Conservation (phyloP, 139 green algal species). For the Zygnema cylindricum region DNA sequence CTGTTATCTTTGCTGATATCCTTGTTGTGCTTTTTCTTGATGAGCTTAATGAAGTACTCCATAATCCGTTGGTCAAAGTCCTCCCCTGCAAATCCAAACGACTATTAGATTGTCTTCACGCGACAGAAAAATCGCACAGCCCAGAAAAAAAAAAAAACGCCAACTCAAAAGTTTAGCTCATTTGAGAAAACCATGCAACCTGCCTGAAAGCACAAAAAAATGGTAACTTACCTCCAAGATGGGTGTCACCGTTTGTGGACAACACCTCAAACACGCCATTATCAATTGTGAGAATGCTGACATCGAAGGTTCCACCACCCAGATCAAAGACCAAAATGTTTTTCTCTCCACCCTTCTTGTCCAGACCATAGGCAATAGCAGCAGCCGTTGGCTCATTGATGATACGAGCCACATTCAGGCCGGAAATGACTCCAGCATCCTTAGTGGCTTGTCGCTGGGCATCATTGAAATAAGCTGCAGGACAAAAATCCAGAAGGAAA, state of each 20-base stretch:
- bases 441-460: constrained; percentile 97
- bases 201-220: not conserved
- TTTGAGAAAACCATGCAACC: constrained; percentile 3
- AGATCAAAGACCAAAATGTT: constrained; percentile 99
- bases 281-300: constrained; percentile 98
- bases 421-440: constrained; percentile 84
- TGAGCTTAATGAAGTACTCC: constrained; percentile 99
- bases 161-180: not conserved
- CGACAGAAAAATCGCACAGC: constrained; percentile 37
- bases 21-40: constrained; percentile 97
- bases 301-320: constrained; percentile 98
- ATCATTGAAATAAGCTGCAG: constrained; percentile 98
- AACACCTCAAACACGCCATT: constrained; percentile 96
- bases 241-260: constrained; percentile 93
- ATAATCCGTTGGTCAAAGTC: constrained; percentile 99
- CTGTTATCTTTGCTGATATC: constrained; percentile 90
- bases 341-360: constrained; percentile 86
- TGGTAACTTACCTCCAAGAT: constrained; percentile 78
- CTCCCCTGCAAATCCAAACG: constrained; percentile 70
- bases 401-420: constrained; percentile 91
- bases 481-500: constrained; percentile 6
- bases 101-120: not conserved
- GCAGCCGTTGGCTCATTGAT: constrained; percentile 98
- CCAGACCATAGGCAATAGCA: constrained; percentile 95
- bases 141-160: not conserved